Evolutionary conservation across 352 stramenopile species (phyloP), one percentile per base, ranked within the genome.

Genomic region (Phytophthora parvispora): DNA sequence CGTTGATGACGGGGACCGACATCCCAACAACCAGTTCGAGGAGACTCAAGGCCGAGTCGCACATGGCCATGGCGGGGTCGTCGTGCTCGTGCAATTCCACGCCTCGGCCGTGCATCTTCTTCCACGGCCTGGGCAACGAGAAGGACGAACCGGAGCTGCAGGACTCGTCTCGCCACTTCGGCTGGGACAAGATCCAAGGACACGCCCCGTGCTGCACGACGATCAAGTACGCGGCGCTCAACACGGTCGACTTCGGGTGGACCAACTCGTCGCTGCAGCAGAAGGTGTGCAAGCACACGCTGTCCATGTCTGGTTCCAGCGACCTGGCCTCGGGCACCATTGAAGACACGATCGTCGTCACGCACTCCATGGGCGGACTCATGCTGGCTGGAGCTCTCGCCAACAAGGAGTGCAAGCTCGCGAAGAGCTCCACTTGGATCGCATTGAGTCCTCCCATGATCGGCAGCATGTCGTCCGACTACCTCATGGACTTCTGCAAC

Each of bases 241-340:
- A 91, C 56, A 91, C 80, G 18, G 66, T 80, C 29, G 66, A 86
- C 58, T 77, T 71, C 40, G 83, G 34, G 1, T 91, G 83, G 83
- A 83, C 75, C n/a, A 72, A 77, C 45, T 52, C 51, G 0, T 51
- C 38, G 0, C 50, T 89, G 6, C 78, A 86, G 57, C 3, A 81
- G 18, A 69, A 76, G 6, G 65, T 78, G 38, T 89, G 81, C 45
- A 42, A 76, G 6, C 54, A 64, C 22, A 64, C 74, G 1, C 55
- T 86, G 0, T 53, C 52, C 3, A 70, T 77, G 36, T 63, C 67
- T 4, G 15, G 20, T 12, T 63, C 34, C 1, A 54, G 40, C 27
- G 52, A 63, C n/a, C n/a, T 9, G 12, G 22, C 28, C 4, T 42
- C 50, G 3, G 13, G 49, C 25, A 54, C 47, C 20, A 77, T 81